Conservation (phyloP, 441 rosid genomes). For the Gossypium trilobum region DNA sequence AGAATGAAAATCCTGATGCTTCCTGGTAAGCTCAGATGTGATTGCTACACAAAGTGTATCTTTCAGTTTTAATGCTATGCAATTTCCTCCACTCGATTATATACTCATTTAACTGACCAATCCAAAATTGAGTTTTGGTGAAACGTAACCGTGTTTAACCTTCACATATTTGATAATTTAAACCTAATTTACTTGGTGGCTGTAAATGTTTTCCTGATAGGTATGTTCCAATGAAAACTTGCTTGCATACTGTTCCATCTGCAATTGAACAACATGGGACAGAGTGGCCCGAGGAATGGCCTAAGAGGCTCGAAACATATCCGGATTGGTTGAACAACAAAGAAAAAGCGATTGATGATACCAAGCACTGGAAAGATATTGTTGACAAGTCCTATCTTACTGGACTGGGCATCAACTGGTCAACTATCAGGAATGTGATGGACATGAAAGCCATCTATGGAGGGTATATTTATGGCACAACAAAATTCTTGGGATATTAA, state of each 20-base stretch:
- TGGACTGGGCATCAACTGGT: constrained; percentile 84
- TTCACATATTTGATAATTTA: background rate
- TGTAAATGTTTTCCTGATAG: constrained; percentile 26
- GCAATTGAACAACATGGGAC: constrained; percentile 80
- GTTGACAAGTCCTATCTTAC: constrained; percentile 67
- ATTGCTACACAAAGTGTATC: constrained; percentile 1
- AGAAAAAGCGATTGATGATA: constrained; percentile 48
- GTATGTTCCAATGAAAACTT: constrained; percentile 67
- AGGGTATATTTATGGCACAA: constrained; percentile 45
- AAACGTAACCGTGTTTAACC: background rate
- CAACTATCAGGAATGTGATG: constrained; percentile 63
- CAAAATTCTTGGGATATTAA: constrained; percentile 8
- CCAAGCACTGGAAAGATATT: constrained; percentile 68
- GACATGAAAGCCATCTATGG: constrained; percentile 93
- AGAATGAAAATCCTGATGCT: constrained; percentile 80
- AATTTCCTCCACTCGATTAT: background rate
- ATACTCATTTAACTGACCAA: background rate
- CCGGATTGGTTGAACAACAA: constrained; percentile 79
- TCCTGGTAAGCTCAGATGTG: constrained; percentile 53
- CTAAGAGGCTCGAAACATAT: constrained; percentile 74
- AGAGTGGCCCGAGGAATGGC: constrained; percentile 98
- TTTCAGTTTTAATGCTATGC: background rate
- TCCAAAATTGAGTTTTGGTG: background rate
- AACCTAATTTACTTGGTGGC: constrained; percentile 1
- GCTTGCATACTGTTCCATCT: constrained; percentile 71